Evolutionary conservation across 1,284 basidiomycete genomes (phyloP).

Genomic region (Moesziomyces sp.): DNA sequence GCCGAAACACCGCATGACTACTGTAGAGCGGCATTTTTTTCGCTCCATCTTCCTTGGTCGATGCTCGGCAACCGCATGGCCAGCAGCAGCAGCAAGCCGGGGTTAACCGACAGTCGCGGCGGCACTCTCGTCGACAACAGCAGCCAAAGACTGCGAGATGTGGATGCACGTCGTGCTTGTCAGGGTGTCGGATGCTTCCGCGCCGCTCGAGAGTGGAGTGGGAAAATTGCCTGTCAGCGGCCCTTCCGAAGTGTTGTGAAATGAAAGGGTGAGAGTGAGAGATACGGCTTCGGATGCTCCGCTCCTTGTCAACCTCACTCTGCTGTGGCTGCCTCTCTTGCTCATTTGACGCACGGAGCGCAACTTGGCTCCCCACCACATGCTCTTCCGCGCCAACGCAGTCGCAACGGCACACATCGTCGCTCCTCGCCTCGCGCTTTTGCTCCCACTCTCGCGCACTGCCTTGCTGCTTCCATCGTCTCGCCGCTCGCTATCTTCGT

Average conservation of each 20-base stretch:
- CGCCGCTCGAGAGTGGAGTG: too few relatives aligned
- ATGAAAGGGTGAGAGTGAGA: too few relatives aligned
- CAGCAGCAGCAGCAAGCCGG: not conserved
- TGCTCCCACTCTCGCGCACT: too few relatives aligned
- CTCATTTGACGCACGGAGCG: not conserved
- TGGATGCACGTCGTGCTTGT: not conserved
- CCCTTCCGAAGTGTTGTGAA: too few relatives aligned
- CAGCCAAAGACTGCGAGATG: not conserved
- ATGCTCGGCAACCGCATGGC: too few relatives aligned
- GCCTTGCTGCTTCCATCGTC: conserved; percentile 3
- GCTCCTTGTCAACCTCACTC: too few relatives aligned
- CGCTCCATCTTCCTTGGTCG: not conserved
- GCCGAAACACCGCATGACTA: conserved; percentile 13
- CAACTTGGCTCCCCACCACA: conserved; percentile 16
- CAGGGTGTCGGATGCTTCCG: not conserved
- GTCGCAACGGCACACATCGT: conserved; percentile 6
- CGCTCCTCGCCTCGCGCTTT: conserved; percentile 8
- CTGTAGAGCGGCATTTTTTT: not conserved
- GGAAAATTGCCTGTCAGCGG: too few relatives aligned
- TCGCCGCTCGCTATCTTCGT: conserved; percentile 5
- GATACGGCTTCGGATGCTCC: too few relatives aligned
- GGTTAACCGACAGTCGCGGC: not conserved
- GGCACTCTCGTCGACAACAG: not conserved
- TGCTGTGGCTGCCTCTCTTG: not conserved
- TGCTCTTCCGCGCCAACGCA: conserved; percentile 18